phyloP scores from a whole-genome alignment of 495 filamentous ascomycete species.

The Penicillium ochrochloron region DNA sequence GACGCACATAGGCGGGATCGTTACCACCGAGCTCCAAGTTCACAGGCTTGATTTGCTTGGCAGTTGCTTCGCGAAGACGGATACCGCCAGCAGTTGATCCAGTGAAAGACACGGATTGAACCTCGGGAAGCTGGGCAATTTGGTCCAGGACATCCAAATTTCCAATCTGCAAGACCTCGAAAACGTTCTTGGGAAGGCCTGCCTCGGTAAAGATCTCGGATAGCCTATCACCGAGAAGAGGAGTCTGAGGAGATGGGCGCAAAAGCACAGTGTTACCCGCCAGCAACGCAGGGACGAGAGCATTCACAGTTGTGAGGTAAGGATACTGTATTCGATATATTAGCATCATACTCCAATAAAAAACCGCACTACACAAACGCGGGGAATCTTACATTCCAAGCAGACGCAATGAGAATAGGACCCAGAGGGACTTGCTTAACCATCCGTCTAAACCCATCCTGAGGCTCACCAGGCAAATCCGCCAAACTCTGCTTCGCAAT shows the following conservation, averaged over 20 bases:
- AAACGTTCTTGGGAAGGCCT: slow-evolving; percentile 77
- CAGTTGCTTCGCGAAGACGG: slow-evolving; percentile 78
- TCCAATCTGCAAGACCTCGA: slow-evolving; percentile 89
- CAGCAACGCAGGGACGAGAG: slow-evolving; percentile 83
- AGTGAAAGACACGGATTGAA: slow-evolving; percentile 85
- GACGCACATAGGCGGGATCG: slow-evolving; percentile 86
- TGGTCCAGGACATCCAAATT: slow-evolving; percentile 72
- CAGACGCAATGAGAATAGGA: slow-evolving; percentile 82
- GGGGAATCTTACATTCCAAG: slow-evolving; percentile 80
- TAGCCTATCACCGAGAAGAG: slow-evolving; percentile 84
- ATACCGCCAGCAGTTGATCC: slow-evolving; percentile 88
- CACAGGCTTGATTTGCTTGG: slow-evolving; percentile 77
- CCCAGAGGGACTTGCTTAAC: slow-evolving; percentile 87
- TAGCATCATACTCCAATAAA: not conserved
- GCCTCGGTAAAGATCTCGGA: slow-evolving; percentile 75
- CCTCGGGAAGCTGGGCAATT: slow-evolving; percentile 72
- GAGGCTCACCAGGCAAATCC: slow-evolving; percentile 72
- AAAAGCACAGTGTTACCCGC: slow-evolving; percentile 88
- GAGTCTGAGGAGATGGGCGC: slow-evolving; percentile 92
- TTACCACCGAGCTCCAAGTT: slow-evolving; percentile 93
- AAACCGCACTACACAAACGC: not conserved
- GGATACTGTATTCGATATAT: slow-evolving; percentile 67
- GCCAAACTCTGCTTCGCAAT: slow-evolving; percentile 70
- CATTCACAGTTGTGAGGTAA: slow-evolving; percentile 90
- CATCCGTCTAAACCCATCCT: slow-evolving; percentile 85